These are phyloP conservation scores for Poronia punctata DNA, from an alignment of 495 filamentous ascomycete species.

Conservation along the genomic window DNA sequence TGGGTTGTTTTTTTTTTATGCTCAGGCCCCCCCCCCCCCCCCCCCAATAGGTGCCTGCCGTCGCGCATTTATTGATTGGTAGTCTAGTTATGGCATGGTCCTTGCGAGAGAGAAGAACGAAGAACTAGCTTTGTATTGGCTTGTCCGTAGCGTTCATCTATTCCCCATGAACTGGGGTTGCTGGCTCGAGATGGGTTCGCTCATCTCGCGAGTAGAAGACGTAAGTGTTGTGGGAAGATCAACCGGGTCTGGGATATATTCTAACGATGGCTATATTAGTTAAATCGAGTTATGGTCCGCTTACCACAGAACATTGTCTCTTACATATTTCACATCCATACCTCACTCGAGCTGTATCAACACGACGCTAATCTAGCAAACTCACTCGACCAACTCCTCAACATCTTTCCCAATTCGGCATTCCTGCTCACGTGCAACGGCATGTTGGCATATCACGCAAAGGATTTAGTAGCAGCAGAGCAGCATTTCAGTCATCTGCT, in stretches of 20 bases:
- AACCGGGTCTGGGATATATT: no score
- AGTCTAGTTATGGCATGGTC: conserved; percentile 65
- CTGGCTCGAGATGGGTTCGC: conserved; percentile 81
- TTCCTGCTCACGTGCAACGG: conserved; percentile 89
- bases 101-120: conserved; percentile 89
- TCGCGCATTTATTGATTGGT: conserved; percentile 2
- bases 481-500: conserved; percentile 78
- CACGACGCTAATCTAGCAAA: conserved; percentile 64
- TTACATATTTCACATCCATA: conserved; percentile 85
- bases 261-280: conserved; percentile 29
- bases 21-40: no score
- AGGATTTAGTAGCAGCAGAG: conserved; percentile 83
- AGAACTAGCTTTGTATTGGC: conserved; percentile 68
- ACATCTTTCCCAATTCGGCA: conserved; percentile 75
- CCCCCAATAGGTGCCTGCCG: no score
- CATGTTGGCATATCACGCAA: conserved; percentile 85
- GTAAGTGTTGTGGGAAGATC: no score
- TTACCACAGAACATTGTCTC: conserved; percentile 89
- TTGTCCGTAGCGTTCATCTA: conserved; percentile 75
- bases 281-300: conserved; percentile 44
- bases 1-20: background rate
- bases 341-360: conserved; percentile 86
- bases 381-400: conserved; percentile 65
- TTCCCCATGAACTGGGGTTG: conserved; percentile 95
- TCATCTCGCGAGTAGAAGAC: conserved; percentile 71